Evolutionary conservation across 495 filamentous ascomycete species (phyloP), one percentile per base, ranked within the genome.

Genomic region (Venustampulla echinocandica): DNA sequence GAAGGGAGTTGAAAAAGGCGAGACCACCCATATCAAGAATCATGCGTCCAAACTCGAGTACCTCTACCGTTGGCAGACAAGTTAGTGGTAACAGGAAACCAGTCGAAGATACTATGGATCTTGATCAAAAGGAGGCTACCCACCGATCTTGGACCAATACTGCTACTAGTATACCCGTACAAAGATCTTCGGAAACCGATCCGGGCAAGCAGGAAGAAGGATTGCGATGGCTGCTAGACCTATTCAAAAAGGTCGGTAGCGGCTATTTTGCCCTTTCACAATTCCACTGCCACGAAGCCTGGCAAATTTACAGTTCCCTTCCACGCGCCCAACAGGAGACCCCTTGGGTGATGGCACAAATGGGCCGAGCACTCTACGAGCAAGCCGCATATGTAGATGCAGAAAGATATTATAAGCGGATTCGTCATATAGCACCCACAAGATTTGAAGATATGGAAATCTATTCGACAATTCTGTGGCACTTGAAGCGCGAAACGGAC

Each of bases 401-500:
- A 4, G 90, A 94, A 55, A 87, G 84, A 55, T 80, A 79, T 54
- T 98, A 93, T 62, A 66, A 77, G 30, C 76, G 81, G 34, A 74
- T 96, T 24, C 82, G 83, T 47, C 69, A 77, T 28, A 67, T 90
- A 37, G 79, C 84, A 19, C 89, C 88, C 5, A 82, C 85, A 3
- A 78, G 84, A 15, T 70, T 89, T 37, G 83, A 90, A 53, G 90
- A 95, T 57, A 95, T 96, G 90, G 92, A 98, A 57, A 81, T 95
- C 17, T 98, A 92, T 62, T 96, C 90, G 2, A 97, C 93, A 10
- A 80, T 90, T n/a, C 77, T 98, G 6, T 98, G 92, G 92, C 87
- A 94, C 60, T 69, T 95, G 50, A 92, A 94, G 60, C 84, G 81
- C 54, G 92, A 96, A 52, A 82, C 86, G 5, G 87, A 95, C 21